Evolutionary conservation across 2,329 filamentous ascomycete genomes (phyloP).

Genomic region (Trichoderma hamatum): DNA sequence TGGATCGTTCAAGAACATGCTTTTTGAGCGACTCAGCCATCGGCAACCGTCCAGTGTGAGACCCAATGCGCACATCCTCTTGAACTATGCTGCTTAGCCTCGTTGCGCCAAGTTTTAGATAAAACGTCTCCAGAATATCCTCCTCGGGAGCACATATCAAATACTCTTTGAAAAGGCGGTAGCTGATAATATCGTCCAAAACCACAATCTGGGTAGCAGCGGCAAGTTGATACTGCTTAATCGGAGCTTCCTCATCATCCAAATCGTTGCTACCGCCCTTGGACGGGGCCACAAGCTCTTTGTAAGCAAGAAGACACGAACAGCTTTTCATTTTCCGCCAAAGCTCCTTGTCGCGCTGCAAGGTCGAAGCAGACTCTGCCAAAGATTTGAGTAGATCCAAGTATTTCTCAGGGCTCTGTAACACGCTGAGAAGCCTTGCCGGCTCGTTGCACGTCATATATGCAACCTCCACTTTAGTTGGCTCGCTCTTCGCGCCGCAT

Average conservation of each 20-base stretch:
- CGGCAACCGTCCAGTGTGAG: constrained; percentile 66
- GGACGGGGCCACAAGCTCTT: constrained; percentile 61
- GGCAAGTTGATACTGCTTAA: constrained; percentile 79
- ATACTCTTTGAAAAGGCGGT: constrained; percentile 82
- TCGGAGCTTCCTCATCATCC: constrained; percentile 65
- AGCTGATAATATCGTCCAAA: constrained; percentile 86
- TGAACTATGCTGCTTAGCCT: constrained; percentile 77
- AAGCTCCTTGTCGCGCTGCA: constrained; percentile 79
- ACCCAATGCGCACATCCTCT: constrained; percentile 74
- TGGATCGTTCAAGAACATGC: constrained; percentile 82
- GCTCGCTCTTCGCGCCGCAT: constrained; percentile 88
- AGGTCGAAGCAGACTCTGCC: constrained; percentile 67
- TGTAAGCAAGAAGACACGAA: constrained; percentile 80
- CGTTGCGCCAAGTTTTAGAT: constrained; percentile 76
- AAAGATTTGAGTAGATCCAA: constrained; percentile 78
- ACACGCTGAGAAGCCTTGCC: constrained; percentile 74
- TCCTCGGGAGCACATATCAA: constrained; percentile 89
- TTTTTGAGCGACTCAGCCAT: constrained; percentile 72
- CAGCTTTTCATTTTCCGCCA: constrained; percentile 75
- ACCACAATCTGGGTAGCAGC: constrained; percentile 73
- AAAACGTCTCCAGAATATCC: constrained; percentile 82
- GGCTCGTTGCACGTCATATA: constrained; percentile 82
- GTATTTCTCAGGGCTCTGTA: constrained; percentile 85
- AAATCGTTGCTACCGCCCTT: constrained; percentile 54
- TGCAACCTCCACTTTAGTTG: constrained; percentile 83